phyloP scores from a whole-genome alignment of 305 asterid species.

The Fraxinus albicans region DNA sequence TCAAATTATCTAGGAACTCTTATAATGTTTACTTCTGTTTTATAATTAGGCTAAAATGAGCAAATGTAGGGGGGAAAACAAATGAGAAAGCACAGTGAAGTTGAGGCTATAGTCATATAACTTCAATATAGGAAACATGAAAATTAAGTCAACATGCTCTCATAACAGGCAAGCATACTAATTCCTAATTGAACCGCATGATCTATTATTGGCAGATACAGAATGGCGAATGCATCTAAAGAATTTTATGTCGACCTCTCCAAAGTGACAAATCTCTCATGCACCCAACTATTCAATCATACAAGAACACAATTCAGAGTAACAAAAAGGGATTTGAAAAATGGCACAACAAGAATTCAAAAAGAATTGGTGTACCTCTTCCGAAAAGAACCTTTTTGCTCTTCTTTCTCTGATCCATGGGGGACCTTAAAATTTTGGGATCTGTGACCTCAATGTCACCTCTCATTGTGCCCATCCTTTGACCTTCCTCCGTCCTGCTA shows the following conservation, averaged over 20 bases:
- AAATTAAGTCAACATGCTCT: neutral
- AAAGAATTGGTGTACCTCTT: constrained; percentile 49
- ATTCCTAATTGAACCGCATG: neutral
- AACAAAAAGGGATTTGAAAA: constrained; percentile 16
- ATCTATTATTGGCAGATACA: neutral
- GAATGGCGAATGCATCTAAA: neutral
- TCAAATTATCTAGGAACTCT: neutral
- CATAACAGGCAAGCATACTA: neutral
- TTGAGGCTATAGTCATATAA: constrained; percentile 17
- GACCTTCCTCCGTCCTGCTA: constrained; percentile 84
- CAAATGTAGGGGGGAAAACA: neutral
- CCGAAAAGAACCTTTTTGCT: constrained; percentile 65
- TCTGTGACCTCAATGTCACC: constrained; percentile 38
- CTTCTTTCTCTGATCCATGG: constrained; percentile 54
- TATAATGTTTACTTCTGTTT: neutral
- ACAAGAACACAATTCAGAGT: constrained; percentile 4
- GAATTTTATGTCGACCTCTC: neutral
- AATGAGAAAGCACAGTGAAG: neutral
- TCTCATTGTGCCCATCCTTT: constrained; percentile 45
- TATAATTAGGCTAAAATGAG: neutral
- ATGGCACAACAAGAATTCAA: constrained; percentile 12
- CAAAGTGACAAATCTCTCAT: neutral
- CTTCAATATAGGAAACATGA: neutral
- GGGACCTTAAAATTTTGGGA: constrained; percentile 40
- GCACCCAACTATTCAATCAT: constrained; percentile 1